A percentile compares a stretch with the other conserved stretches of the same genome.
phyloP scores from a whole-genome alignment of 495 filamentous ascomycete genomes.

The Penicillium angulare region DNA sequence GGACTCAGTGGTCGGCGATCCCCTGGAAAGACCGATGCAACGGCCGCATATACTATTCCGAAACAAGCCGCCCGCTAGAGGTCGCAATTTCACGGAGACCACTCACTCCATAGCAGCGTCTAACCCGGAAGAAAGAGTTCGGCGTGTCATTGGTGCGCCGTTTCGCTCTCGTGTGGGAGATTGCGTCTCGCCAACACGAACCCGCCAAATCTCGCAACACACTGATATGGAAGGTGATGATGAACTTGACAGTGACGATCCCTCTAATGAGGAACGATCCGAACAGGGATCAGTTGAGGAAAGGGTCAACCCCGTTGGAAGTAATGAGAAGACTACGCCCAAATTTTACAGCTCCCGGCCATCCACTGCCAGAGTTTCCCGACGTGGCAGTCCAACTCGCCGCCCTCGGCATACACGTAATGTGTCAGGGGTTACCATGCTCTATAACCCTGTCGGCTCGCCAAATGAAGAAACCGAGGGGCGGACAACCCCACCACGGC shows the following conservation, averaged over 20 bases:
- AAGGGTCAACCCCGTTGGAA: conserved; percentile 6
- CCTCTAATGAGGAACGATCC: conserved; percentile 31
- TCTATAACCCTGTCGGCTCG: conserved; percentile 53
- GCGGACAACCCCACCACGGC: conserved; percentile 25
- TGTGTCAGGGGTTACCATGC: conserved; percentile 72
- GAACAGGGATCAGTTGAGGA: conserved; percentile 37
- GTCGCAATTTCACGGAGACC: conserved; percentile 52
- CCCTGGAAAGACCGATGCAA: conserved; percentile 48
- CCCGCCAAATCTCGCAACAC: conserved; percentile 48
- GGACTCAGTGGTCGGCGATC: conserved; percentile 55
- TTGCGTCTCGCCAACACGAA: conserved; percentile 21
- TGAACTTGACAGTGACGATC: conserved; percentile 79
- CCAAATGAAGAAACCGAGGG: conserved; percentile 48
- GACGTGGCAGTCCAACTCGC: conserved; percentile 39
- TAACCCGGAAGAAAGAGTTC: conserved; percentile 54
- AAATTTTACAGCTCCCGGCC: conserved; percentile 49
- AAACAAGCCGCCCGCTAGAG: conserved; percentile 24
- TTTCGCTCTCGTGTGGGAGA: conserved; percentile 26
- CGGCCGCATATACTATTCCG: conserved; percentile 32
- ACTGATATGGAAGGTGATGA: conserved; percentile 87
- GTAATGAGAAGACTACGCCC: conserved; percentile 29
- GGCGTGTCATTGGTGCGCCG: conserved; percentile 28
- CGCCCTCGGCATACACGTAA: conserved; percentile 51
- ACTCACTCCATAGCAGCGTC: conserved; percentile 51
- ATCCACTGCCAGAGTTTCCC: conserved; percentile 41